Percentiles rank a stretch among this genome's conserved stretches.
phyloP scores from a whole-genome alignment of 2,329 filamentous ascomycete species.

The Colletotrichum scovillei region DNA sequence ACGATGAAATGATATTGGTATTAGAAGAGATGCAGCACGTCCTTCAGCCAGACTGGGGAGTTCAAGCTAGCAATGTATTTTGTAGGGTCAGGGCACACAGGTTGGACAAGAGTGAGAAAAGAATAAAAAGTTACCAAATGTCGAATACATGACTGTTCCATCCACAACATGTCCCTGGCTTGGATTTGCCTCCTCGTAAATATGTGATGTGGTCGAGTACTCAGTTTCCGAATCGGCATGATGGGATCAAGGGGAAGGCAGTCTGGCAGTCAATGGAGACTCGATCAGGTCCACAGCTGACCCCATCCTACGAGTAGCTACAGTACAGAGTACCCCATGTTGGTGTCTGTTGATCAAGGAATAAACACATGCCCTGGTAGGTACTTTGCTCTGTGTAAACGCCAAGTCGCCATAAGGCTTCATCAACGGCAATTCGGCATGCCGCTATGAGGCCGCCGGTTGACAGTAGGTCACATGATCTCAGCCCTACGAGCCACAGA shows the following conservation, averaged over 20 bases:
- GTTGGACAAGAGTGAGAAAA: not conserved
- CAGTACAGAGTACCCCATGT: not conserved
- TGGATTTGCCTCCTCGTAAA: not conserved
- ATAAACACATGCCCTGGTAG: not conserved
- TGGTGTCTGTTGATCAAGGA: not conserved
- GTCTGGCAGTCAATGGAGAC: not conserved
- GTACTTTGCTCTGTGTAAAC: not conserved
- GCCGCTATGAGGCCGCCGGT: not conserved
- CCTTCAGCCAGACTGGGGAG: not conserved
- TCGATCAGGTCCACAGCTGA: no score
- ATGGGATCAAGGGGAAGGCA: not conserved
- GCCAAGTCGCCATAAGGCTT: not conserved
- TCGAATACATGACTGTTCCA: not conserved
- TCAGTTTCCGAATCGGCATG: not conserved
- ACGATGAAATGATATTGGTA: constrained; percentile 29
- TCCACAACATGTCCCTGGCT: not conserved
- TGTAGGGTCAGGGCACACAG: constrained; percentile 3
- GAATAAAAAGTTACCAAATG: not conserved
- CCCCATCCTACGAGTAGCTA: not conserved
- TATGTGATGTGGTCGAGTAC: not conserved
- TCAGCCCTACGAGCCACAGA: constrained; percentile 28
- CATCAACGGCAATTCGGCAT: not conserved
- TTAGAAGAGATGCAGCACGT: constrained; percentile 17
- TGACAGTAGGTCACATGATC: constrained; percentile 17
- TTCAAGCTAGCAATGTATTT: constrained; percentile 14